Evolutionary conservation across 2,329 filamentous ascomycete genomes (phyloP).

Genomic region (Fusarium sublunatum): DNA sequence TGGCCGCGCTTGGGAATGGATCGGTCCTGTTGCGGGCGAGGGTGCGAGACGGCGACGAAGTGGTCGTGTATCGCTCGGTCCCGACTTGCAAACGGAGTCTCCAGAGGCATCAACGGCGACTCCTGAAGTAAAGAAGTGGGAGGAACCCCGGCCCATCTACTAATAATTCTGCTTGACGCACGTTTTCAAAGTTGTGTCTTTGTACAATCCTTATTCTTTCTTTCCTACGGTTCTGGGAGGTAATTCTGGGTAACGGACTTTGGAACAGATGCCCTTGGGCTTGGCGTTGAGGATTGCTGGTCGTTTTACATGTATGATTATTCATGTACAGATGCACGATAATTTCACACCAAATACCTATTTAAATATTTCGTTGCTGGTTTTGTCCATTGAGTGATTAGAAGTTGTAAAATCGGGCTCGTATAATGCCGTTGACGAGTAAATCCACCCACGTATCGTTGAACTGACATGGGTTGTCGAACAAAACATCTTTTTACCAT

Average conservation of each 20-base stretch:
- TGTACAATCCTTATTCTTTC: slow-evolving; percentile 22
- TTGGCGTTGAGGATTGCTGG: slow-evolving; percentile 39
- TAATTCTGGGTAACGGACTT: slow-evolving; percentile 31
- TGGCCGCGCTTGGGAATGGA: slow-evolving; percentile 76
- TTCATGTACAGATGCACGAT: slow-evolving; percentile 19
- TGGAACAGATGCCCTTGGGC: slow-evolving; percentile 24
- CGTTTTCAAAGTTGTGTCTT: slow-evolving; percentile 5
- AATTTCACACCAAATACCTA: slow-evolving; percentile 14
- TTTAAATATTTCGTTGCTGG: not conserved
- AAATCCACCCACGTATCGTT: not conserved
- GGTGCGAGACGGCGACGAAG: slow-evolving; percentile 61
- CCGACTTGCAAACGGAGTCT: slow-evolving; percentile 53
- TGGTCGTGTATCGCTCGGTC: slow-evolving; percentile 61
- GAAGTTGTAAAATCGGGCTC: not conserved
- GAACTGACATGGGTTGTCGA: not conserved
- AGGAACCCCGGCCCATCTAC: slow-evolving; percentile 57
- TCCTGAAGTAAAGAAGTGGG: slow-evolving; percentile 54
- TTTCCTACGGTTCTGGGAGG: slow-evolving; percentile 24
- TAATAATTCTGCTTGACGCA: slow-evolving; percentile 40
- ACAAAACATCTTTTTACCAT: not conserved
- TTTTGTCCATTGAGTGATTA: not conserved
- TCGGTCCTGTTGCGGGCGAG: slow-evolving; percentile 65
- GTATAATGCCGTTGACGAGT: not conserved
- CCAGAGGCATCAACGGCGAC: slow-evolving; percentile 42
- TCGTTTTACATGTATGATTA: slow-evolving; percentile 31